These are phyloP conservation scores for Pyrus hybrid DNA, from an alignment of 331 rosid species.

Conservation along the genomic window DNA sequence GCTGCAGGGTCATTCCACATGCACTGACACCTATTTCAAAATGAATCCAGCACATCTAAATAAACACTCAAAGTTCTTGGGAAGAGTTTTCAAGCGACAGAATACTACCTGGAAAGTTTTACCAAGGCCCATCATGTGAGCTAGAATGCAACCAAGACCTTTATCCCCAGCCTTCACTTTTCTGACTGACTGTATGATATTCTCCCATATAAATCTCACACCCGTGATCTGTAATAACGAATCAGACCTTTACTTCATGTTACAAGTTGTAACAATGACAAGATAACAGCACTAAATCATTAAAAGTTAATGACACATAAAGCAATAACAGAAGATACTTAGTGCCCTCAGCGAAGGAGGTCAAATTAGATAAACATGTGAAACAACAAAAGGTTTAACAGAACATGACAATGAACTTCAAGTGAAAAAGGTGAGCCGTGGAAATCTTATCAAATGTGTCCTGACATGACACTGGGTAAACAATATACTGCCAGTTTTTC, in stretches of 20 bases:
- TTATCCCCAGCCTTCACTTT: slow-evolving; percentile 89
- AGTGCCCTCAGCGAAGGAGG: neutral
- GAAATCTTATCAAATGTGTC: neutral
- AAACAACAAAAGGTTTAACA: neutral
- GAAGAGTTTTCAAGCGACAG: neutral
- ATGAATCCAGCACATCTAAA: neutral
- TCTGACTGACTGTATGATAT: slow-evolving; percentile 82
- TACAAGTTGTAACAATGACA: neutral
- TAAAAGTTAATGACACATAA: neutral
- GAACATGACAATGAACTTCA: neutral
- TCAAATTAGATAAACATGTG: neutral
- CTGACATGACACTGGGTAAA: neutral
- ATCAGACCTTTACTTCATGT: neutral
- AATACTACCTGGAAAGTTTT: slow-evolving; percentile 88
- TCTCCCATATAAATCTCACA: slow-evolving; percentile 97
- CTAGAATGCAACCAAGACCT: slow-evolving; percentile 98
- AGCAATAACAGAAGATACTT: neutral
- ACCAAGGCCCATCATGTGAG: slow-evolving; percentile 99
- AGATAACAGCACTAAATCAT: neutral
- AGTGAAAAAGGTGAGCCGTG: neutral
- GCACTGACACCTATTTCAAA: neutral
- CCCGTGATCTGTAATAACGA: slow-evolving; percentile 57
- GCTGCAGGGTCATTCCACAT: neutral
- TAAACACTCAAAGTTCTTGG: neutral
- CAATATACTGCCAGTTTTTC: neutral